These are phyloP conservation scores for Zymoseptoria brevis DNA, from an alignment of 2,329 filamentous ascomycete genomes.

Conservation along the genomic window DNA sequence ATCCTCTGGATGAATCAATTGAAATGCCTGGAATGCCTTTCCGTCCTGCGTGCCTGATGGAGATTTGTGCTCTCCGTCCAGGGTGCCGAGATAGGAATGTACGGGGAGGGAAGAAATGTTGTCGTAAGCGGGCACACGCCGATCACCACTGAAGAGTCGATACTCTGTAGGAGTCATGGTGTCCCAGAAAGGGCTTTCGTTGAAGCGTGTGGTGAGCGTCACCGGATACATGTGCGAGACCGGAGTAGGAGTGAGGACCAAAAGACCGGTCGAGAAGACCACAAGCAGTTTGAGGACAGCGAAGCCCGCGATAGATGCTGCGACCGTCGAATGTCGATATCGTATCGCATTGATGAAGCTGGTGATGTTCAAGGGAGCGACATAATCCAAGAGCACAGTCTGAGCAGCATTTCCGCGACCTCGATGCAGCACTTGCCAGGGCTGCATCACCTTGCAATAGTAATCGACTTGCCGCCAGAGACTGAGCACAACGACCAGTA, in stretches of 20 bases:
- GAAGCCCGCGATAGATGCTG: neutral
- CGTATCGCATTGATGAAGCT: neutral
- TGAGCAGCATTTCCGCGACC: neutral
- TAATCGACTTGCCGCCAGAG: slow-evolving; percentile 6
- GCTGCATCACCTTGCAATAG: slow-evolving; percentile 6
- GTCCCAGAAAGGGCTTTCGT: neutral
- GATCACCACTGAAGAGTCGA: neutral
- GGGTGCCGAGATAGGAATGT: neutral
- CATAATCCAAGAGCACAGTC: slow-evolving; percentile 3
- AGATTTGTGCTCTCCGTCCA: neutral
- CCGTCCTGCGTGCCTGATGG: neutral
- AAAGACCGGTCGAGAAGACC: slow-evolving; percentile 1
- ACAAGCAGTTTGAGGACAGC: slow-evolving; percentile 1
- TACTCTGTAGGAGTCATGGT: neutral
- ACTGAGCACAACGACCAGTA: slow-evolving; percentile 3
- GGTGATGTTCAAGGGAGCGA: slow-evolving; percentile 1
- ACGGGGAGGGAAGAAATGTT: neutral
- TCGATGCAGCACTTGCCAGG: slow-evolving; percentile 1
- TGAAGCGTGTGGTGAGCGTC: neutral
- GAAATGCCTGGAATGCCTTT: neutral
- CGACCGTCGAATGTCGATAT: neutral
- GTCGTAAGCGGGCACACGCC: neutral
- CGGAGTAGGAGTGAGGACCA: neutral
- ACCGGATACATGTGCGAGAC: neutral
- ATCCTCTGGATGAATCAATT: neutral